Evolutionary conservation across 202 grass and related monocot genomes (phyloP).

Genomic region (Dendrocalamus latiflorus): DNA sequence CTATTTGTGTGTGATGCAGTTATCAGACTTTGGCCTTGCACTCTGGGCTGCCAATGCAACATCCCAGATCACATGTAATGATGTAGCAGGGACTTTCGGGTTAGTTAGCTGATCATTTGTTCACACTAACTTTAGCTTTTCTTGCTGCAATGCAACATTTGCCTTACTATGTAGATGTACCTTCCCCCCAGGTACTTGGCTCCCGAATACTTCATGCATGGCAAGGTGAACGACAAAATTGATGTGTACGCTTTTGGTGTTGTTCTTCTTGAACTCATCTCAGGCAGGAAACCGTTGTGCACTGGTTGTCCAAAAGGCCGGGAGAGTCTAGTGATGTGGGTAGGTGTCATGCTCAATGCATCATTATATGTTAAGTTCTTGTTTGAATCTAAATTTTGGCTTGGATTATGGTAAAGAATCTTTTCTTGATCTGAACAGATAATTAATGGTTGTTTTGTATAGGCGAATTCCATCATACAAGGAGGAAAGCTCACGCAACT

Average conservation of each 20-base stretch:
- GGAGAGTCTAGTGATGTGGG: conserved; percentile 81
- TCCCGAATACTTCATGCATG: conserved; percentile 97
- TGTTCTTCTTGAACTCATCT: conserved; percentile 89
- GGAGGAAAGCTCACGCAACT: too few species aligned
- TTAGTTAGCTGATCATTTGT: conserved; percentile 26
- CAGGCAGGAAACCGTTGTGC: conserved; percentile 73
- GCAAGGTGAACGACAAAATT: conserved; percentile 86
- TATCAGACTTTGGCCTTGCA: conserved; percentile 89
- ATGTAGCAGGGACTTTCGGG: conserved; percentile 92
- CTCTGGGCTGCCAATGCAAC: conserved; percentile 62
- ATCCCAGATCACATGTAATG: conserved; percentile 56
- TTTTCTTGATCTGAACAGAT: too few species aligned
- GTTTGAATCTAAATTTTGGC: too few species aligned
- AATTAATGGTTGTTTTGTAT: too few species aligned
- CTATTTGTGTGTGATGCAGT: conserved; percentile 34
- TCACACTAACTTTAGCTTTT: background rate
- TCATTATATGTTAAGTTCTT: too few species aligned
- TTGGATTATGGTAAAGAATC: too few species aligned
- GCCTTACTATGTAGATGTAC: too few species aligned
- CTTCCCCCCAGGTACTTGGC: conserved; percentile 82
- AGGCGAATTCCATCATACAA: too few species aligned
- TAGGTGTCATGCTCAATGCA: too few species aligned
- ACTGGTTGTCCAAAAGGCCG: conserved; percentile 60
- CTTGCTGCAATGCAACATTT: too few species aligned
- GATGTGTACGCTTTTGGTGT: conserved; percentile 96